Percentiles rank a stretch among this genome's conserved stretches.
These are phyloP conservation scores for Rehmannia glutinosa DNA, from an alignment of 257 asterid genomes.

Conservation along the genomic window DNA sequence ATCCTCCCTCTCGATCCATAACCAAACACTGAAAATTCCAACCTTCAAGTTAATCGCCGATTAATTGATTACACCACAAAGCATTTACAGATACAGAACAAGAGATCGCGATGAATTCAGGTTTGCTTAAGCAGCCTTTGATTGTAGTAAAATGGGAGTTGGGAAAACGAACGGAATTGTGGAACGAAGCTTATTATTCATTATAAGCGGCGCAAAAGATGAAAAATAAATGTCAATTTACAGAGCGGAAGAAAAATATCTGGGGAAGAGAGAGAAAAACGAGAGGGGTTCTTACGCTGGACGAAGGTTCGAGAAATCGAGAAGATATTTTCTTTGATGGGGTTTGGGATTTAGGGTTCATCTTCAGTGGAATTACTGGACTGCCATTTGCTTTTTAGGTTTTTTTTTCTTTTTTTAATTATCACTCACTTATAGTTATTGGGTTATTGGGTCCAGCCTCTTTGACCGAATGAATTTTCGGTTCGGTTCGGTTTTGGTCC, in stretches of 20 bases:
- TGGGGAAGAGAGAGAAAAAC: background rate
- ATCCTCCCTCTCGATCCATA: slow-evolving; percentile 70
- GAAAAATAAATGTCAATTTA: background rate
- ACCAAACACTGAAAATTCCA: background rate
- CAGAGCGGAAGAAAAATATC: slow-evolving; percentile 34
- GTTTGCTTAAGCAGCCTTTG: background rate
- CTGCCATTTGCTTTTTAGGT: slow-evolving; percentile 35
- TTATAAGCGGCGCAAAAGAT: background rate
- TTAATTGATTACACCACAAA: background rate
- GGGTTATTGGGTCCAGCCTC: too few species aligned
- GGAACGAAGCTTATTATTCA: background rate
- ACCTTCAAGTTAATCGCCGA: background rate
- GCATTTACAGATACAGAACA: background rate
- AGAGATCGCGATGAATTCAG: slow-evolving; percentile 13
- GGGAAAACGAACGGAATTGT: background rate
- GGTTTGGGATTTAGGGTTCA: slow-evolving; percentile 14
- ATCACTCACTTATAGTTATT: too few species aligned
- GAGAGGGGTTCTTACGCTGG: background rate
- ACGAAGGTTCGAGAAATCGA: slow-evolving; percentile 55
- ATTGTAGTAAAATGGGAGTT: too few species aligned
- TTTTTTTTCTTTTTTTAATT: too few species aligned
- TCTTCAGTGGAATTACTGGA: background rate
- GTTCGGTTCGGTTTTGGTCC: too few species aligned
- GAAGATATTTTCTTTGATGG: slow-evolving; percentile 45
- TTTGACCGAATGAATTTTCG: too few species aligned